Conservation (phyloP, 345 rosid species). For the Citrus maxima region DNA sequence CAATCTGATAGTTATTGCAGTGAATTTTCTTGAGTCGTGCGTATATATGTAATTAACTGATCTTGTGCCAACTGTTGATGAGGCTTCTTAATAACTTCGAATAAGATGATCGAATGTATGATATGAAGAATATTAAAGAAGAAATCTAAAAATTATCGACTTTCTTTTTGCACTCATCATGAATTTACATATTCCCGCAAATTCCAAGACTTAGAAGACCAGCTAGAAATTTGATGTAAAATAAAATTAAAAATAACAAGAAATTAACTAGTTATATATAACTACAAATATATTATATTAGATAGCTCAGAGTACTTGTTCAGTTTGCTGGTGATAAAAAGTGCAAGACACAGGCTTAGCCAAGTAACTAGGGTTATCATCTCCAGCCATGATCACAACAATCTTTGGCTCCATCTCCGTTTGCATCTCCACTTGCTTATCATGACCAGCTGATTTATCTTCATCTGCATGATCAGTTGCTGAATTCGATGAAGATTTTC, state of each 20-base stretch:
- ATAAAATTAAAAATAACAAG: background rate
- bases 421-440: slow-evolving; percentile 16
- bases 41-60: too few relatives aligned
- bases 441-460: slow-evolving; percentile 8
- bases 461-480: background rate
- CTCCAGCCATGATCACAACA: slow-evolving; percentile 72
- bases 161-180: background rate
- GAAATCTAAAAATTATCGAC: too few relatives aligned
- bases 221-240: background rate
- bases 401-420: slow-evolving; percentile 62
- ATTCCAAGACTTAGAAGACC: background rate
- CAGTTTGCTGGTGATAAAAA: background rate
- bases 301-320: slow-evolving; percentile 11
- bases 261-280: too few relatives aligned
- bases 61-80: too few relatives aligned
- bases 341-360: slow-evolving; percentile 36
- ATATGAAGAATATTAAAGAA: too few relatives aligned
- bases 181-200: background rate
- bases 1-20: too few relatives aligned
- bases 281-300: background rate
- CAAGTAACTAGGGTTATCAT: slow-evolving; percentile 51
- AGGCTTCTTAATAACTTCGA: too few relatives aligned
- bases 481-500: slow-evolving; percentile 11
- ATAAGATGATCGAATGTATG: background rate
- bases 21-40: too few relatives aligned